phyloP scores from a whole-genome alignment of 192 early-diverging fungal species.

The Coemansia sp. region DNA sequence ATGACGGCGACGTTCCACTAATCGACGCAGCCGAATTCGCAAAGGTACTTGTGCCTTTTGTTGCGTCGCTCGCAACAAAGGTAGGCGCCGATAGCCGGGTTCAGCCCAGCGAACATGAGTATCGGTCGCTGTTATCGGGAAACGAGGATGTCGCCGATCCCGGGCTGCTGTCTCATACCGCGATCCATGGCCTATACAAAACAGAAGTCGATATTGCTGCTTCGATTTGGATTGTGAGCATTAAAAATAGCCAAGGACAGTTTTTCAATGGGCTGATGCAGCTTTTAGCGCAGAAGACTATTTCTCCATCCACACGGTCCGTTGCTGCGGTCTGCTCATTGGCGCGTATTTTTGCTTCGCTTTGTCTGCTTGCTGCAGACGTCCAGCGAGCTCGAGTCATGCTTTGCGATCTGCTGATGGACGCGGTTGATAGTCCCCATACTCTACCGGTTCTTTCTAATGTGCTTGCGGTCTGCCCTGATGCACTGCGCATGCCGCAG shows the following conservation, averaged over 20 bases:
- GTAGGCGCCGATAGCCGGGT: background rate
- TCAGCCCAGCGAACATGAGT: background rate
- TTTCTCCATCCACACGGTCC: constrained; percentile 17
- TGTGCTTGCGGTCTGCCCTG: constrained; percentile 38
- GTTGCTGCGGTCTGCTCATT: constrained; percentile 32
- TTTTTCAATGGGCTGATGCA: constrained; percentile 33
- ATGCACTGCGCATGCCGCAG: constrained; percentile 23
- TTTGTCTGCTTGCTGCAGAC: constrained; percentile 34
- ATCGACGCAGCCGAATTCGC: constrained; percentile 12
- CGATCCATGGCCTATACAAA: constrained; percentile 17
- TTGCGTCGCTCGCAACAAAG: constrained; percentile 4
- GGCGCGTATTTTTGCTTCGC: constrained; percentile 42
- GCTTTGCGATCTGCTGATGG: constrained; percentile 52
- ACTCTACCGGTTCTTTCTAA: constrained; percentile 44
- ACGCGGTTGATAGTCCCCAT: constrained; percentile 47
- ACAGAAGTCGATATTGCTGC: constrained; percentile 22
- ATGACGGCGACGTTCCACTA: constrained; percentile 1
- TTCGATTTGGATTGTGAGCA: constrained; percentile 34
- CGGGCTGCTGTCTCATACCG: background rate
- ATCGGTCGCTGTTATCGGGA: background rate
- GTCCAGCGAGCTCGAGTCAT: constrained; percentile 41
- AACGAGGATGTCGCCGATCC: too few species aligned
- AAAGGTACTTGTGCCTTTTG: constrained; percentile 2
- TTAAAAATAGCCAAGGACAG: constrained; percentile 26
- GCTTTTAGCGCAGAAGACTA: constrained; percentile 27